Conservation (phyloP, 2,329 filamentous ascomycete genomes). For the Clonostachys solani region DNA sequence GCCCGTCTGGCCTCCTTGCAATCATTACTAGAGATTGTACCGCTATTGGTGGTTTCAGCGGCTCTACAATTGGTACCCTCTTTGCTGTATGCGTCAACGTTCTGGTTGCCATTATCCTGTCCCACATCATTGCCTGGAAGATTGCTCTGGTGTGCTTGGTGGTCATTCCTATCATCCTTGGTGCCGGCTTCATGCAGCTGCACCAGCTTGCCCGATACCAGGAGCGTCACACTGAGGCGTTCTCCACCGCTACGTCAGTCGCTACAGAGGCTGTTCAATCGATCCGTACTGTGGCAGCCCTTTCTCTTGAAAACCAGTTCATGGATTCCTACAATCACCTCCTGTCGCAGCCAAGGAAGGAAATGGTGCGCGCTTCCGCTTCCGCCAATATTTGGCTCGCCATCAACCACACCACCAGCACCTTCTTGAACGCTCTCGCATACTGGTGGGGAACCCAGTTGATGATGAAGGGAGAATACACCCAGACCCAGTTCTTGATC, state of each 20-base stretch:
- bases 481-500: slow-evolving; percentile 56
- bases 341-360: slow-evolving; percentile 25
- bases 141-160: slow-evolving; percentile 65
- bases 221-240: slow-evolving; percentile 54
- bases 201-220: slow-evolving; percentile 53
- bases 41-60: slow-evolving; percentile 48
- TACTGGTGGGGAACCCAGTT: slow-evolving; percentile 66
- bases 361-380: slow-evolving; percentile 21
- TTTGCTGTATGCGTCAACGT: slow-evolving; percentile 62
- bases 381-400: slow-evolving; percentile 40
- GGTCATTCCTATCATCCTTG: slow-evolving; percentile 59
- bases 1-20: slow-evolving; percentile 52
- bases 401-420: slow-evolving; percentile 42
- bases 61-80: slow-evolving; percentile 60
- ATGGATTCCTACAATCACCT: slow-evolving; percentile 30
- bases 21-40: slow-evolving; percentile 63
- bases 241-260: slow-evolving; percentile 53
- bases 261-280: slow-evolving; percentile 58
- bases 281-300: slow-evolving; percentile 52
- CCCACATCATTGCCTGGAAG: slow-evolving; percentile 66
- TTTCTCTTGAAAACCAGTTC: slow-evolving; percentile 31
- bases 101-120: slow-evolving; percentile 57
- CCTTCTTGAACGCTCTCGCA: slow-evolving; percentile 57
- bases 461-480: slow-evolving; percentile 52
- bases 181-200: slow-evolving; percentile 60